phyloP scores from a whole-genome alignment of 768 basidiomycete species.

The Neoboletus subvelutipes region DNA sequence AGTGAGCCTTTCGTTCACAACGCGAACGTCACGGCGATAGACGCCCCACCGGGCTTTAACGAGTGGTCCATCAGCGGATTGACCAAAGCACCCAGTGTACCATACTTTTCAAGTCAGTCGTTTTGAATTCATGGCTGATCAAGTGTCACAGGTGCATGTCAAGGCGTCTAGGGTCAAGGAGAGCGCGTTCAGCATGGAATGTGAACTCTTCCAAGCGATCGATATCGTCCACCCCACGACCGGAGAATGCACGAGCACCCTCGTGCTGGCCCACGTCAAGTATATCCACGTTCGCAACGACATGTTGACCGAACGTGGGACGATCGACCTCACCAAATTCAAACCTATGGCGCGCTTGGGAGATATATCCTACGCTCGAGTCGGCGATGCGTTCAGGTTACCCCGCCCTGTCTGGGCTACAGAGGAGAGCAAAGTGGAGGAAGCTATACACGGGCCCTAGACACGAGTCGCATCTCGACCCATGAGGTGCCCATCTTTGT shows the following conservation, averaged over 20 bases:
- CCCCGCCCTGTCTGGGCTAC: constrained; percentile 22
- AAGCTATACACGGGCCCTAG: constrained; percentile 6
- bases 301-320: constrained; percentile 36
- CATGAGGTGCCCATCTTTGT: background rate
- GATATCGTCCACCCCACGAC: constrained; percentile 37
- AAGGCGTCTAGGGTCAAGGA: constrained; percentile 43
- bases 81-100: constrained; percentile 33
- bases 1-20: constrained; percentile 46
- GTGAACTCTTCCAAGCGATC: constrained; percentile 34
- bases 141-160: constrained; percentile 32
- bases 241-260: constrained; percentile 27
- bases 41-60: constrained; percentile 37
- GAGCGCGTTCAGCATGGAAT: constrained; percentile 50
- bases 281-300: constrained; percentile 45
- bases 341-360: constrained; percentile 39
- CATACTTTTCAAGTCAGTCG: background rate
- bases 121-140: background rate
- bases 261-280: constrained; percentile 43
- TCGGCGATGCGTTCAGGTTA: constrained; percentile 31
- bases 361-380: constrained; percentile 37
- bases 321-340: constrained; percentile 36
- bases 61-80: constrained; percentile 46
- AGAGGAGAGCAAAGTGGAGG: constrained; percentile 13
- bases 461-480: background rate
- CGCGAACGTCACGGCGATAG: constrained; percentile 38